Evolutionary conservation across 345 rosid species (phyloP), one percentile per base, ranked within the genome.

Genomic region (Gynandropsis gynandra): DNA sequence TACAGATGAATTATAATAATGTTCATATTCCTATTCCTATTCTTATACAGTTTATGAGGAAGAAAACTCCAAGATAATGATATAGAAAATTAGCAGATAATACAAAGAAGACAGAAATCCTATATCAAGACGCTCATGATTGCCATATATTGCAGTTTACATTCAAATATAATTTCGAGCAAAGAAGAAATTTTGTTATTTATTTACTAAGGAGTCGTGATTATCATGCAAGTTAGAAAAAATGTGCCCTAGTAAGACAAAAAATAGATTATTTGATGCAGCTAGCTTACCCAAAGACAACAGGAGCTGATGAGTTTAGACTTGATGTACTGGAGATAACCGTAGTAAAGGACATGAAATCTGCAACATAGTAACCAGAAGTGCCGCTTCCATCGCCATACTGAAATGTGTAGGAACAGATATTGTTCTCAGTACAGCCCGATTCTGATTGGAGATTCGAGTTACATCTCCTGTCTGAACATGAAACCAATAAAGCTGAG

Each of bases 361-460:
- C 98, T 2, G 88, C 64, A 31, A 87, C 82, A 59, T 87, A 92
- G 58, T 80, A 79, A 20, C 98, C 98, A 11, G 89, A 76, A 21
- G 95, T 79, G 31, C 87, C 93, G 55, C 98, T 87, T 31, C 98
- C 98, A 61, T 92, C 98, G 57, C 97, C 98, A 24, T 92, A 92
- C 66, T 87, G 87, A 65, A 87, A 92, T 9, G 81, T 16, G 65
- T 84, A 92, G 36, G 78, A 58, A 52, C 98, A 92, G 10, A 67
- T 76, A 62, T 84, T 80, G 56, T 40, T 73, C 29, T 62, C 64
- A 39, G 81, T 56, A 72, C 98, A 92, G 19, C 53, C 44, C 1
- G 98, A 78, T 56, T 92, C 98, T 1, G 95, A 76, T 45, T 75
- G 65, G 31, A 74, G 17, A 13, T 82, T 89, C 12, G 74, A 67